These are phyloP conservation scores for Ephemerocybe angulata DNA, from an alignment of 768 basidiomycete genomes.

Conservation along the genomic window DNA sequence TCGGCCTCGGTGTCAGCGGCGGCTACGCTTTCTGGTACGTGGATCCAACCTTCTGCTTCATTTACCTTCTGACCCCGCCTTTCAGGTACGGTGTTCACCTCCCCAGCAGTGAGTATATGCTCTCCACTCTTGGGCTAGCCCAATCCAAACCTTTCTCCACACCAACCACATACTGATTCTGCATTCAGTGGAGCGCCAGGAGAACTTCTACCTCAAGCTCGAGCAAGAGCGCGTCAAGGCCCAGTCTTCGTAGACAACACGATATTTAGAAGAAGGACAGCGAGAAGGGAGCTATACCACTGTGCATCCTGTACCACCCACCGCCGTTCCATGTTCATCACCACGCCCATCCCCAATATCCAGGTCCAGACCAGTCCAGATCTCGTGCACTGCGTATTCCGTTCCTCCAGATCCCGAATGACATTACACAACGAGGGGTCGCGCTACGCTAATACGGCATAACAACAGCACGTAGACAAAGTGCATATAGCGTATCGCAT, in stretches of 20 bases:
- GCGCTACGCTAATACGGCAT: background rate
- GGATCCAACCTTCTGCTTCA: constrained; percentile 4
- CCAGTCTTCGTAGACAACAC: constrained; percentile 4
- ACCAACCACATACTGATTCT: constrained; percentile 4
- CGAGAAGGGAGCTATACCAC: background rate
- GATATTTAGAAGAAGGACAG: background rate
- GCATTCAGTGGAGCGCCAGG: constrained; percentile 71
- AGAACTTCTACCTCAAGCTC: constrained; percentile 82
- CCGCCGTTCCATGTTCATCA: constrained; percentile 1
- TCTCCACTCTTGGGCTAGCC: background rate
- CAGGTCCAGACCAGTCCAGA: constrained; percentile 14
- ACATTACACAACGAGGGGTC: background rate
- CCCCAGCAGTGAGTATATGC: constrained; percentile 56
- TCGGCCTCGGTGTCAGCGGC: constrained; percentile 72
- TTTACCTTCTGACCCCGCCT: constrained; percentile 16
- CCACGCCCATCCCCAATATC: constrained; percentile 4
- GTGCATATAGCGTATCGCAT: constrained; percentile 14
- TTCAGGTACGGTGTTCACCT: constrained; percentile 81
- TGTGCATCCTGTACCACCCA: background rate
- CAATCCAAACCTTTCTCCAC: background rate
- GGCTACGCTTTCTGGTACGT: constrained; percentile 86
- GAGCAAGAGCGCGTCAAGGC: constrained; percentile 55
- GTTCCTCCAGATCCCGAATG: background rate
- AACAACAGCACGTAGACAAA: constrained; percentile 6
- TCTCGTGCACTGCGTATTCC: background rate